A percentile compares a stretch with the other conserved stretches of the same genome.
phyloP scores from a whole-genome alignment of 2,329 filamentous ascomycete species.

The Furcasterigmium furcatum region DNA sequence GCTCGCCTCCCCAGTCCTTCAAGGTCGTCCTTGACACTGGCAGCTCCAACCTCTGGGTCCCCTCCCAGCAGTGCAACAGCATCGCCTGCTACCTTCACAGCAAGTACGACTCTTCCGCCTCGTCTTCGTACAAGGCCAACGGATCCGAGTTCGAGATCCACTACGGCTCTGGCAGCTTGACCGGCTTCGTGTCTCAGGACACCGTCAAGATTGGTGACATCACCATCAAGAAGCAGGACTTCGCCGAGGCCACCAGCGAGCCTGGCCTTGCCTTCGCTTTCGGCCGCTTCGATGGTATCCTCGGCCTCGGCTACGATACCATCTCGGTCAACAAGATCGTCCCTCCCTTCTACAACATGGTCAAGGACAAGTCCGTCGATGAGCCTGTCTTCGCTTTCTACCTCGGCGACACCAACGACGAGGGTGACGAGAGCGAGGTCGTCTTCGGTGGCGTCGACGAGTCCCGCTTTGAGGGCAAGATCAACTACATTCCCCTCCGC shows the following conservation, averaged over 20 bases:
- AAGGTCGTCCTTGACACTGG: slow-evolving; percentile 99
- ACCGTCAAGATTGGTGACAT: slow-evolving; percentile 84
- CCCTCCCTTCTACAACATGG: slow-evolving; percentile 94
- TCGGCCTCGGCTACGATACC: slow-evolving; percentile 90
- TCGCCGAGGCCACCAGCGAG: slow-evolving; percentile 93
- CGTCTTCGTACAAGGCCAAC: slow-evolving; percentile 91
- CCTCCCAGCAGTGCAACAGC: slow-evolving; percentile 82
- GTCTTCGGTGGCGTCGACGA: slow-evolving; percentile 87
- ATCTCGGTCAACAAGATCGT: slow-evolving; percentile 96
- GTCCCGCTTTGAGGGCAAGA: slow-evolving; percentile 76
- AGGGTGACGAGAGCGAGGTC: slow-evolving; percentile 76
- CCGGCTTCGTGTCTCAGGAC: slow-evolving; percentile 91
- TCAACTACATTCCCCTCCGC: slow-evolving; percentile 90
- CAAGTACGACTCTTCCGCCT: slow-evolving; percentile 91
- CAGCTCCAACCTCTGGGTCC: slow-evolving; percentile 99
- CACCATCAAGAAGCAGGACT: slow-evolving; percentile 83
- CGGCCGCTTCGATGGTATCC: slow-evolving; percentile 92
- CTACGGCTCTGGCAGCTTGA: slow-evolving; percentile 93
- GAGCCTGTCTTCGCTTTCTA: slow-evolving; percentile 97
- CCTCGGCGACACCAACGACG: slow-evolving; percentile 68
- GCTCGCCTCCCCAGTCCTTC: slow-evolving; percentile 89
- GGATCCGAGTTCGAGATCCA: slow-evolving; percentile 88
- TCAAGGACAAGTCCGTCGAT: slow-evolving; percentile 85
- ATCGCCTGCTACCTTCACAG: slow-evolving; percentile 97
- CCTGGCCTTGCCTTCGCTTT: slow-evolving; percentile 97